Evolutionary conservation across 805 yeast genomes (phyloP), one percentile per base, ranked within the genome.

Genomic region (Nakazawaea pomicola): DNA sequence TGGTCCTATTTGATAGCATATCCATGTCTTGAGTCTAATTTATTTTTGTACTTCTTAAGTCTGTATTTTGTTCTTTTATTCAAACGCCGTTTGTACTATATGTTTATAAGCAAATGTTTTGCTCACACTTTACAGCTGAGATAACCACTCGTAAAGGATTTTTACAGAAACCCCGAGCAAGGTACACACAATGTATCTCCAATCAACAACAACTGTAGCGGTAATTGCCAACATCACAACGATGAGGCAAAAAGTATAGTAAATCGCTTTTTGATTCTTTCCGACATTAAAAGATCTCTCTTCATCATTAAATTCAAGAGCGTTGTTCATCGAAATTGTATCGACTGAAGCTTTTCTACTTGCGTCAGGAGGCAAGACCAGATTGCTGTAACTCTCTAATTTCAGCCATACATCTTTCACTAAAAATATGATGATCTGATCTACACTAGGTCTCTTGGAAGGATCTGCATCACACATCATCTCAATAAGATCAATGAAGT

Each of bases 401-500:
- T 39, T 39, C 23, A 21, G 8, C 38, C 38, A 40, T n/a, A 29
- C 9, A 39, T 39, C 38, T 11, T 33, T 14, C 12, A 39, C 45
- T 34, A 72, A 42, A 7, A 45, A 43, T 4, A 44, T 42, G 10
- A 70, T 53, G 0, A 76, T 58, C 16, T 67, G 66, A 0, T 55
- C 60, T 1, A 78, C 69, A 4, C 61, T 49, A 6, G 78, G 73
- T 38, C 87, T 65, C 7, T 49, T 43, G 0, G 39, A 46, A 0
- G 72, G 67, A 14, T 65, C 48, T 44, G 17, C 61, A 52, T 46
- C 39, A 11, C 50, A 46, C 49, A 57, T 36, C 16, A 9, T 3
- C n/a, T 45, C 35, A 20, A 56, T 54, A 19, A 57, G 28, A 6
- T 41, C 38, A 1, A 76, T 56, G 53, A 74, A 56, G 5, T 55